Percentiles rank a stretch among this genome's conserved stretches.
These are phyloP conservation scores for Seiridium unicorne DNA, from an alignment of 2,329 filamentous ascomycete species.

Conservation along the genomic window DNA sequence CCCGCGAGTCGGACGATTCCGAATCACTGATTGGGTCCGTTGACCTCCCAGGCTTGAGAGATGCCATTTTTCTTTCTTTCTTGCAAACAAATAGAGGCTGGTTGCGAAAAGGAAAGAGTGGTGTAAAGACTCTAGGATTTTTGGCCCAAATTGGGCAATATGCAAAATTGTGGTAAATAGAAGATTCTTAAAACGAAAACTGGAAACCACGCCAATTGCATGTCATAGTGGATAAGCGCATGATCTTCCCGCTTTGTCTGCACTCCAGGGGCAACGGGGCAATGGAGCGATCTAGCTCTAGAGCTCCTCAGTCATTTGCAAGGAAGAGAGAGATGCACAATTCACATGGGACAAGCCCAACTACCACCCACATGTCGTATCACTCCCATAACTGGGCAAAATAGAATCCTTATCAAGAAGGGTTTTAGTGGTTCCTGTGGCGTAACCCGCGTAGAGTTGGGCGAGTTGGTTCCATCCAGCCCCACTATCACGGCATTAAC, in stretches of 20 bases:
- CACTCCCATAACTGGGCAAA: too few relatives aligned
- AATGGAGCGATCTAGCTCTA: not conserved
- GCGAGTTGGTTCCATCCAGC: too few relatives aligned
- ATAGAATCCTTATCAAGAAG: too few relatives aligned
- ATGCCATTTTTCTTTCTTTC: not conserved
- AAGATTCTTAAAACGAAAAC: slow-evolving; percentile 7
- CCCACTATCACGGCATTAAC: too few relatives aligned
- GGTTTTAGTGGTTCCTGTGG: too few relatives aligned
- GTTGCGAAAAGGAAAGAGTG: not conserved
- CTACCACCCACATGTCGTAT: too few relatives aligned
- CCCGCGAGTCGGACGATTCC: slow-evolving; percentile 33
- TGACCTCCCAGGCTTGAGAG: slow-evolving; percentile 5
- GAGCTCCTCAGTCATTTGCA: not conserved
- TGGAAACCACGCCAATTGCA: not conserved
- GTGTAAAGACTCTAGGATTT: not conserved
- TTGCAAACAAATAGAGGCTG: not conserved
- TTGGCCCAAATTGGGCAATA: slow-evolving; percentile 5
- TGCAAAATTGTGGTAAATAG: slow-evolving; percentile 5
- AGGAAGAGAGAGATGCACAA: too few relatives aligned
- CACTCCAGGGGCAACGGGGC: not conserved
- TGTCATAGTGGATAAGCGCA: slow-evolving; percentile 3
- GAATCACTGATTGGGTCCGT: slow-evolving; percentile 29
- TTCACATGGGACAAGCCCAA: too few relatives aligned
- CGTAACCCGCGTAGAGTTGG: too few relatives aligned
- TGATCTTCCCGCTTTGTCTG: not conserved